Conservation (phyloP, 1,284 basidiomycete species). For the Cerrena zonata region DNA sequence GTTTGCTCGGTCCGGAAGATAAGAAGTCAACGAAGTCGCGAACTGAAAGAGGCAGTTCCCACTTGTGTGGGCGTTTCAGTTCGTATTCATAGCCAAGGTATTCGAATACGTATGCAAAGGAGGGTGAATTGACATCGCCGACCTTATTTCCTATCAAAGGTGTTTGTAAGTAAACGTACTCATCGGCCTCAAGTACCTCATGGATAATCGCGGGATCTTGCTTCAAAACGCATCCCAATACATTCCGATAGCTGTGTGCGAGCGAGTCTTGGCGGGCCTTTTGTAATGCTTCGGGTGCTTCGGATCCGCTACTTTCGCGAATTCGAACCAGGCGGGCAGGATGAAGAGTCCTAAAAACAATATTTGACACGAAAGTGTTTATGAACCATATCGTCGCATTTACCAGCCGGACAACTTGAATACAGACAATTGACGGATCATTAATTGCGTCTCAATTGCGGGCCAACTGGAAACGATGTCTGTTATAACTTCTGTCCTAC, state of each 20-base stretch:
- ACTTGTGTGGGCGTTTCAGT: not conserved
- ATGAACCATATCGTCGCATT: not conserved
- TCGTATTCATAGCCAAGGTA: not conserved
- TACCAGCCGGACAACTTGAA: slow-evolving; percentile 5
- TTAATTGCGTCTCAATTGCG: not conserved
- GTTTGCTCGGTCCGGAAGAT: not conserved
- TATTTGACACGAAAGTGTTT: not conserved
- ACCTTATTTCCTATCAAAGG: not conserved
- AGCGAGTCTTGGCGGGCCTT: not conserved
- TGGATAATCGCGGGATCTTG: not conserved
- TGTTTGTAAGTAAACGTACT: slow-evolving; percentile 1
- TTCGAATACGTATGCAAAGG: slow-evolving; percentile 1
- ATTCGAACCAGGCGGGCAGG: not conserved
- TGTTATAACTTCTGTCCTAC: not conserved
- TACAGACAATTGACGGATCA: slow-evolving; percentile 3
- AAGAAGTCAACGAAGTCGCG: slow-evolving; percentile 4
- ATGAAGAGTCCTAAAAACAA: slow-evolving; percentile 1
- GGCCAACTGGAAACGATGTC: slow-evolving; percentile 3
- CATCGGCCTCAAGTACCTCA: slow-evolving; percentile 1
- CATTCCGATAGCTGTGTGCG: slow-evolving; percentile 2
- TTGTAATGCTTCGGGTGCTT: not conserved
- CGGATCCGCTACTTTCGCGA: not conserved
- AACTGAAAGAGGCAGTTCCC: not conserved
- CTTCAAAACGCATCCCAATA: not conserved
- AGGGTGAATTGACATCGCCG: not conserved